Conservation (phyloP, 495 filamentous ascomycete genomes). For the Hypoxylon lenormandii region DNA sequence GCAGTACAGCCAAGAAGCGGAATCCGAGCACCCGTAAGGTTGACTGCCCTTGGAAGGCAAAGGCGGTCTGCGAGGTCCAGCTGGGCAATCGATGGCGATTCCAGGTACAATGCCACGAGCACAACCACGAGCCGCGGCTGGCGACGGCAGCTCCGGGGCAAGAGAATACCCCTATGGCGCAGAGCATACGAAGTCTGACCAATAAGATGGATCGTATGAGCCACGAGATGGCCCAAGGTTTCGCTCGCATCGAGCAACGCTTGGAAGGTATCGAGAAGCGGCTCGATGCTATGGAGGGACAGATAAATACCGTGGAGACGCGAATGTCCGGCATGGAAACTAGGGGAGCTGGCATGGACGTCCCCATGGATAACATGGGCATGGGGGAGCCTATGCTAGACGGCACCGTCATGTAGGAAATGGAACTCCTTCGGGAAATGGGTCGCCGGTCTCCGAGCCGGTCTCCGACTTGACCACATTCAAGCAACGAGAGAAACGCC, state of each 20-base stretch:
- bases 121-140: constrained; percentile 64
- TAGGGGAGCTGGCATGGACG: constrained; percentile 56
- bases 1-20: constrained; percentile 65
- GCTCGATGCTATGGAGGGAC: constrained; percentile 58
- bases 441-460: background rate
- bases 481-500: background rate
- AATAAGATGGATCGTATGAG: constrained; percentile 63
- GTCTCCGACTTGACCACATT: background rate
- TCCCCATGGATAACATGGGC: constrained; percentile 63
- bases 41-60: constrained; percentile 65
- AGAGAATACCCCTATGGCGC: constrained; percentile 60
- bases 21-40: constrained; percentile 66
- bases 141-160: constrained; percentile 57
- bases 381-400: constrained; percentile 47
- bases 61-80: constrained; percentile 65
- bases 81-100: constrained; percentile 65
- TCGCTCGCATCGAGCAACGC: constrained; percentile 49
- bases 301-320: constrained; percentile 56
- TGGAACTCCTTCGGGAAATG: too few relatives aligned
- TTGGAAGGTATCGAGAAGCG: constrained; percentile 58
- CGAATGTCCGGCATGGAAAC: constrained; percentile 58
- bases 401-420: constrained; percentile 44
- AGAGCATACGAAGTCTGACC: constrained; percentile 59
- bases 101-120: constrained; percentile 58
- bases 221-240: constrained; percentile 57